These are phyloP conservation scores for Podospora fimiseda DNA, from an alignment of 495 filamentous ascomycete species.

Conservation along the genomic window DNA sequence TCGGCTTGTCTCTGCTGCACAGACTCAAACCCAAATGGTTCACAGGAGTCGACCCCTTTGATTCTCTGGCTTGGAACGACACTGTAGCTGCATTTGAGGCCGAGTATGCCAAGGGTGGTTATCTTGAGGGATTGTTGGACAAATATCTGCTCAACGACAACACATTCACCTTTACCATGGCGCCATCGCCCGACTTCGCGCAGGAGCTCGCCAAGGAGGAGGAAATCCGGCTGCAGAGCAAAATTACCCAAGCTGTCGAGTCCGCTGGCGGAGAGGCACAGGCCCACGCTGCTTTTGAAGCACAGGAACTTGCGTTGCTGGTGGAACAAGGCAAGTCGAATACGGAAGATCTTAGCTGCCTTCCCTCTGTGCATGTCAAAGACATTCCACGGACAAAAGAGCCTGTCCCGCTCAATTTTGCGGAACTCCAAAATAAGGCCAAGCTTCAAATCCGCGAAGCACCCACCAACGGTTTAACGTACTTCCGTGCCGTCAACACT, in stretches of 20 bases:
- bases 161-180: conserved; percentile 91
- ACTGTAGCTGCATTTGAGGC: conserved; percentile 74
- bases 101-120: conserved; percentile 61
- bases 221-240: conserved; percentile 56
- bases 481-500: conserved; percentile 82
- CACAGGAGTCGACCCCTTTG: conserved; percentile 87
- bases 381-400: conserved; percentile 82
- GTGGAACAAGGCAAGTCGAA: conserved; percentile 76
- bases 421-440: conserved; percentile 51
- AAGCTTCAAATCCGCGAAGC: conserved; percentile 87
- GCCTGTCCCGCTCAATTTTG: conserved; percentile 60
- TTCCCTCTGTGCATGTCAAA: conserved; percentile 78
- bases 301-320: conserved; percentile 73
- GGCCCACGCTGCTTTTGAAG: conserved; percentile 61
- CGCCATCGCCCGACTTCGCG: conserved; percentile 66
- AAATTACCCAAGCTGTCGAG: conserved; percentile 62
- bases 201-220: conserved; percentile 75
- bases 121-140: conserved; percentile 77
- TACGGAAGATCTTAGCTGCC: conserved; percentile 74
- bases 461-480: conserved; percentile 90
- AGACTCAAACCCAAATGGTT: conserved; percentile 87
- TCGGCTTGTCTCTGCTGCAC: conserved; percentile 86
- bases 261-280: conserved; percentile 62
- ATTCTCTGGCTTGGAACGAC: conserved; percentile 83
- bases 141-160: conserved; percentile 86